Percentiles rank a stretch among this genome's conserved stretches.
These are phyloP conservation scores for Chytridium lagenaria DNA, from an alignment of 371 early-diverging fungal species.

Conservation along the genomic window DNA sequence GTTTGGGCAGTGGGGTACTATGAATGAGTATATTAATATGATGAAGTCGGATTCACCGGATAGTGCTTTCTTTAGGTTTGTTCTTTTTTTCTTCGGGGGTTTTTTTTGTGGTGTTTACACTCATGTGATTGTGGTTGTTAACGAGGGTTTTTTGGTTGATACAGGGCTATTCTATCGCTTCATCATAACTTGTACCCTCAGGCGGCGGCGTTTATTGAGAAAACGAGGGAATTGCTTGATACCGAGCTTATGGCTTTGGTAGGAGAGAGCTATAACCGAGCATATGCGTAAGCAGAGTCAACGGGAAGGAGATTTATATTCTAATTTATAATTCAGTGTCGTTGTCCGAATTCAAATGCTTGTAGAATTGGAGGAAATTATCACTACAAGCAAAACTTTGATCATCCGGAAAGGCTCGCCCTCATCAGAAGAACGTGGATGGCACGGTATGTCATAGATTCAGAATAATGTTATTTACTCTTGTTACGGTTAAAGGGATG, in stretches of 20 bases:
- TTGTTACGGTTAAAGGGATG: slow-evolving; percentile 80
- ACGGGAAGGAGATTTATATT: neutral
- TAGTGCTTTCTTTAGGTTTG: slow-evolving; percentile 51
- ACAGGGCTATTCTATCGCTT: slow-evolving; percentile 82
- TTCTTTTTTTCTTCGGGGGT: neutral
- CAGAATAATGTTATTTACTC: neutral
- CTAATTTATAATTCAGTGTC: slow-evolving; percentile 42
- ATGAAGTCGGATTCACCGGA: slow-evolving; percentile 77
- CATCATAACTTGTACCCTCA: slow-evolving; percentile 82
- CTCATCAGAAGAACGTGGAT: slow-evolving; percentile 90
- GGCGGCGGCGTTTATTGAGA: slow-evolving; percentile 78
- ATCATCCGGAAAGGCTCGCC: slow-evolving; percentile 80
- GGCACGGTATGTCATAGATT: slow-evolving; percentile 35
- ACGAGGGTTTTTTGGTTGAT: neutral
- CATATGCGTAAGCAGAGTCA: slow-evolving; percentile 75
- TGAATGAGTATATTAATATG: slow-evolving; percentile 87
- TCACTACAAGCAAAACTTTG: slow-evolving; percentile 84
- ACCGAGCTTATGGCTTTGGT: slow-evolving; percentile 88
- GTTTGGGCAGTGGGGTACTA: slow-evolving; percentile 88
- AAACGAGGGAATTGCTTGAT: slow-evolving; percentile 87
- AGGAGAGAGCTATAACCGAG: slow-evolving; percentile 94
- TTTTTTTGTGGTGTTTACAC: too few relatives aligned
- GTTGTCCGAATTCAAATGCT: slow-evolving; percentile 96
- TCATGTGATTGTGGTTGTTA: too few relatives aligned
- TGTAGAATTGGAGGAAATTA: slow-evolving; percentile 96